A percentile compares a stretch with the other conserved stretches of the same genome.
These are phyloP conservation scores for Parasarocladium wereldwijsianum DNA, from an alignment of 2,329 filamentous ascomycete species.

Conservation along the genomic window DNA sequence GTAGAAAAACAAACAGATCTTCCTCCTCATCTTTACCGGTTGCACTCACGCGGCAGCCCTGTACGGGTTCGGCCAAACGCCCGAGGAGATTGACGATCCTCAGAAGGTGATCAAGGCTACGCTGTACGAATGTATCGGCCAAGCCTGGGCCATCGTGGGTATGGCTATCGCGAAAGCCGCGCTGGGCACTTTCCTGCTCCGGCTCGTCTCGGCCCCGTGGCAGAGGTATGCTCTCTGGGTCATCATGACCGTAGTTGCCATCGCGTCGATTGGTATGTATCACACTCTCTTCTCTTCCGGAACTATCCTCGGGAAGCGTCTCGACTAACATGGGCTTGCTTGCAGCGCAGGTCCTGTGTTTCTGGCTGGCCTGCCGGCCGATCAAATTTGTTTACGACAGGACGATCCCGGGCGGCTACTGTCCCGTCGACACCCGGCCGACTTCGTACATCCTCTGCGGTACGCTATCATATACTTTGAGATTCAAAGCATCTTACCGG, in stretches of 20 bases:
- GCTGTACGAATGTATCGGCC: constrained; percentile 14
- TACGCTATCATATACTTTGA: neutral
- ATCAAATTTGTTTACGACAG: constrained; percentile 5
- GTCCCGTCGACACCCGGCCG: constrained; percentile 5
- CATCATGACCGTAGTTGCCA: constrained; percentile 6
- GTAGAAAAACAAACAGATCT: constrained; percentile 2
- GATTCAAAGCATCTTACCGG: neutral
- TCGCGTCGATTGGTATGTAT: constrained; percentile 2
- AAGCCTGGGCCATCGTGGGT: constrained; percentile 17
- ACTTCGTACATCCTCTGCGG: constrained; percentile 6
- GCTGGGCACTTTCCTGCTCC: constrained; percentile 17
- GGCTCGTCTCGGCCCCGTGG: constrained; percentile 14
- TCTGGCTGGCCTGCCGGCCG: constrained; percentile 4
- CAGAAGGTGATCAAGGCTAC: constrained; percentile 11
- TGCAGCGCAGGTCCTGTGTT: neutral
- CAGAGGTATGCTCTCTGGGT: constrained; percentile 16
- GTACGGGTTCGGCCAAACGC: constrained; percentile 16
- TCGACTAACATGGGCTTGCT: neutral
- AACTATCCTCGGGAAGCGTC: too few relatives aligned
- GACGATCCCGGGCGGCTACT: constrained; percentile 2
- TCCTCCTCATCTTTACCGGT: constrained; percentile 14
- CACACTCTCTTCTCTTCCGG: neutral
- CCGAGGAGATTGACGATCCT: constrained; percentile 7
- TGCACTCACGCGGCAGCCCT: constrained; percentile 13
- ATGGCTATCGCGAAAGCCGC: constrained; percentile 19